Conservation (phyloP, 1,284 basidiomycete genomes). For the Volvariella surrecta region DNA sequence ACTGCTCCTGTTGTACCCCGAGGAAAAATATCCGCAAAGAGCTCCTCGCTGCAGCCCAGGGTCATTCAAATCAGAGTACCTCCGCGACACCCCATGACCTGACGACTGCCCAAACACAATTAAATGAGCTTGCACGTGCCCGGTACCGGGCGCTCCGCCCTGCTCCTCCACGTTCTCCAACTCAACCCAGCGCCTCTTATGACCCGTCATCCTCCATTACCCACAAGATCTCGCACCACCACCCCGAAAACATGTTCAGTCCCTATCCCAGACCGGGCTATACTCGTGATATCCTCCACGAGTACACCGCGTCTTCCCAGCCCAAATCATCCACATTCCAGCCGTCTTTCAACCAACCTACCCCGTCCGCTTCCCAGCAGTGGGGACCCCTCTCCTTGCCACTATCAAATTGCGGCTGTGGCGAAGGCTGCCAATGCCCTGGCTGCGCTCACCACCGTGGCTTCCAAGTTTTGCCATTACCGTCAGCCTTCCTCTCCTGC, state of each 20-base stretch:
- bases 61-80: background rate
- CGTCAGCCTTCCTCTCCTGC: slow-evolving; percentile 24
- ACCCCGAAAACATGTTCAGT: background rate
- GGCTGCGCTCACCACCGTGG: slow-evolving; percentile 43
- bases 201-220: background rate
- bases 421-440: slow-evolving; percentile 41
- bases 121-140: background rate
- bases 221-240: background rate
- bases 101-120: background rate
- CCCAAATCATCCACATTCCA: slow-evolving; percentile 7
- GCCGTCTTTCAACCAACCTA: background rate
- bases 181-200: background rate
- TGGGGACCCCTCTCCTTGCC: slow-evolving; percentile 7
- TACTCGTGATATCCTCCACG: background rate
- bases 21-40: slow-evolving; percentile 1
- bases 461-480: slow-evolving; percentile 19
- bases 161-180: slow-evolving; percentile 4
- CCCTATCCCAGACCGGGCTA: background rate
- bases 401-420: slow-evolving; percentile 39
- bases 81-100: background rate
- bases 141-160: slow-evolving; percentile 1
- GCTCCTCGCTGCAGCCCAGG: background rate
- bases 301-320: background rate
- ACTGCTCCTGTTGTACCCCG: slow-evolving; percentile 51
- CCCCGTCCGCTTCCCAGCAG: background rate